A percentile compares a stretch with the other conserved stretches of the same genome.
These are phyloP conservation scores for Tolypocladium tropicale DNA, from an alignment of 2,329 filamentous ascomycete species.

Conservation along the genomic window DNA sequence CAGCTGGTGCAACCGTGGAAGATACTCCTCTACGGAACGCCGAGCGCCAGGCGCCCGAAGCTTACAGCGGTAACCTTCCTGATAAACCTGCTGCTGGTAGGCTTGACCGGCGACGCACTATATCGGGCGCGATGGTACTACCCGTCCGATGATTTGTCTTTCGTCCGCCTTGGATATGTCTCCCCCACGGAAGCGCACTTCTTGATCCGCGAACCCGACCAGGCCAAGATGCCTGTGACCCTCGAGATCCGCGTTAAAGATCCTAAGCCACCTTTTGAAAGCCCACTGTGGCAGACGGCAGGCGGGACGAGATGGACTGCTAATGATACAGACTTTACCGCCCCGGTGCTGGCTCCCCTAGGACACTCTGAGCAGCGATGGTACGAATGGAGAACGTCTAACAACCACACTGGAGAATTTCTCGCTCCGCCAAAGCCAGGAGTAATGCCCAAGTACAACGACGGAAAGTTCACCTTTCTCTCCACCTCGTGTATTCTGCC, in stretches of 20 bases:
- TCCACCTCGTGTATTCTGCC: constrained; percentile 90
- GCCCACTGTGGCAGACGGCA: constrained; percentile 53
- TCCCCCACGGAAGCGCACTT: constrained; percentile 71
- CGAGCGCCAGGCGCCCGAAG: constrained; percentile 57
- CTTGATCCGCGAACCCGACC: constrained; percentile 74
- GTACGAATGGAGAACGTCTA: constrained; percentile 80
- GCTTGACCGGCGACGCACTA: constrained; percentile 66
- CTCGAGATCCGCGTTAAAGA: constrained; percentile 54
- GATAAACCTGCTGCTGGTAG: constrained; percentile 60
- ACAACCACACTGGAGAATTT: constrained; percentile 78
- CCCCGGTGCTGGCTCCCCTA: constrained; percentile 54
- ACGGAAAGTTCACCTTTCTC: constrained; percentile 76
- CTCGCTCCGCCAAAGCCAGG: constrained; percentile 64
- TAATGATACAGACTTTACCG: constrained; percentile 75
- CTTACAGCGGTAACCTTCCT: constrained; percentile 58
- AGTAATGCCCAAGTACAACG: constrained; percentile 44
- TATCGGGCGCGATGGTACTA: constrained; percentile 63
- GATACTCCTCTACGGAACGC: constrained; percentile 66
- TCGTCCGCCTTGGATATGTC: constrained; percentile 80
- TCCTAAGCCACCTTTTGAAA: constrained; percentile 39
- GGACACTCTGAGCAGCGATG: constrained; percentile 55
- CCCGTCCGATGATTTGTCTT: constrained; percentile 65
- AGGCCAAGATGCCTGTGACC: constrained; percentile 62
- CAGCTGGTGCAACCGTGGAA: constrained; percentile 45
- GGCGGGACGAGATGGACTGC: constrained; percentile 56